phyloP scores from a whole-genome alignment of 805 yeast genomes.

The Ogataea sp. region DNA sequence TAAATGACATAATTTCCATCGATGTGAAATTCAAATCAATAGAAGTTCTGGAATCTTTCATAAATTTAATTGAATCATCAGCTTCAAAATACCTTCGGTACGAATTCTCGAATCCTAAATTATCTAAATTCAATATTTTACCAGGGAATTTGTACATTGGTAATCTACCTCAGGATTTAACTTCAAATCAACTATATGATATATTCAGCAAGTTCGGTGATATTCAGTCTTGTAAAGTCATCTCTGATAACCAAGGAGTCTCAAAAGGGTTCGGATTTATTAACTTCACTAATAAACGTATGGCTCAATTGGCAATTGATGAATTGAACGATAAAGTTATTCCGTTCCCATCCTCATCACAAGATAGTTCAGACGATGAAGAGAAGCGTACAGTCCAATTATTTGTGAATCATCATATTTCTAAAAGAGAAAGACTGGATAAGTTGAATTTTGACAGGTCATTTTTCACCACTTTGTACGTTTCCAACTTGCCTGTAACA shows the following conservation, averaged over 20 bases:
- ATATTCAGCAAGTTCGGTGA: conserved; percentile 34
- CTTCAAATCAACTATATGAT: conserved; percentile 28
- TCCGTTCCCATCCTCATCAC: conserved; percentile 8
- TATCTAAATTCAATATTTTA: conserved; percentile 11
- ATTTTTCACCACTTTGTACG: conserved; percentile 46
- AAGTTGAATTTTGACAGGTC: conserved; percentile 36
- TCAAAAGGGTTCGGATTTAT: conserved; percentile 60
- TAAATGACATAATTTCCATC: not conserved
- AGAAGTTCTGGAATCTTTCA: not conserved
- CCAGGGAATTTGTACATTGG: conserved; percentile 55
- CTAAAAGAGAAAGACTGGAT: conserved; percentile 50
- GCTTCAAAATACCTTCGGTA: conserved; percentile 5
- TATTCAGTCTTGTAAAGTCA: conserved; percentile 37
- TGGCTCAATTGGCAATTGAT: conserved; percentile 57
- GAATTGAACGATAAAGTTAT: conserved; percentile 22
- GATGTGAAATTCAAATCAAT: not conserved
- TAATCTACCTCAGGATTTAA: conserved; percentile 33
- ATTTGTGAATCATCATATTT: conserved; percentile 57
- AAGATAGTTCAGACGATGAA: not conserved
- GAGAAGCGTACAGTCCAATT: conserved; percentile 23
- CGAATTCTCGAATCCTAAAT: conserved; percentile 9
- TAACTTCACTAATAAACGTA: conserved; percentile 45
- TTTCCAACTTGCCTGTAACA: conserved; percentile 39
- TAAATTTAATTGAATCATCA: not conserved
- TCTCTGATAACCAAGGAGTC: conserved; percentile 35